Evolutionary conservation across 2,329 filamentous ascomycete genomes (phyloP), one percentile per base, ranked within the genome.

Genomic region (Talaromyces sp.): DNA sequence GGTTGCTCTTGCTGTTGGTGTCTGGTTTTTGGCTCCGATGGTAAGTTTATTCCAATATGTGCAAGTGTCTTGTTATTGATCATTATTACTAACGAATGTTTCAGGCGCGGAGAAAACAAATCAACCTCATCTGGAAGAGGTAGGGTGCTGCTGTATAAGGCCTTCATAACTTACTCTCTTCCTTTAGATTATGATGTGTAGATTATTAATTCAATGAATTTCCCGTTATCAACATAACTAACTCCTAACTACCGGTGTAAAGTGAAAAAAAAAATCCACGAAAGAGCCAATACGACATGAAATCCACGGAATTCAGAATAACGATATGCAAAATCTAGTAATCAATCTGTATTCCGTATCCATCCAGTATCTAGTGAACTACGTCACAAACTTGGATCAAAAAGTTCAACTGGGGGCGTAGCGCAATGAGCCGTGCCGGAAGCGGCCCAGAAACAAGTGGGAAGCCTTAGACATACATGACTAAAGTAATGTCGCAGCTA

Each of bases 11-110:
- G 84, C 83, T 46, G 80, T 84, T 39, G 91, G 91, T 46, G 93
- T 96, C 15, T 73, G 86, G 63, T 83, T 89, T 57, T 78, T 97
- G 68, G 87, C 87, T 55, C 94, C 94, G 28, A 85, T 97, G 84
- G 94, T 96, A 80, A 79, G 88, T 63, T 41, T 39, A n/a, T n/a
- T 28, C 25, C 17, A 22, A 51, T 13, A 31, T 36, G 10, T 21
- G 21, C 37, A n/a, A 19, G 11, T 39, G 58, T 39, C 17, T 36
- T 56, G 61, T 50, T 40, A 39, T 57, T 21, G 43, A 13, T n/a
- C 13, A 28, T 33, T 9, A 57, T 33, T 57, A 41, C 56, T 15
- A 15, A 31, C 15, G 25, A 7, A 5, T 28, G 2, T 53, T 56
- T 55, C n/a, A 80, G 78, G 75, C 78, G 46, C 73, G 77, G 61